Conservation (phyloP, 805 yeast species). For the Diddensiella transvaalensis region DNA sequence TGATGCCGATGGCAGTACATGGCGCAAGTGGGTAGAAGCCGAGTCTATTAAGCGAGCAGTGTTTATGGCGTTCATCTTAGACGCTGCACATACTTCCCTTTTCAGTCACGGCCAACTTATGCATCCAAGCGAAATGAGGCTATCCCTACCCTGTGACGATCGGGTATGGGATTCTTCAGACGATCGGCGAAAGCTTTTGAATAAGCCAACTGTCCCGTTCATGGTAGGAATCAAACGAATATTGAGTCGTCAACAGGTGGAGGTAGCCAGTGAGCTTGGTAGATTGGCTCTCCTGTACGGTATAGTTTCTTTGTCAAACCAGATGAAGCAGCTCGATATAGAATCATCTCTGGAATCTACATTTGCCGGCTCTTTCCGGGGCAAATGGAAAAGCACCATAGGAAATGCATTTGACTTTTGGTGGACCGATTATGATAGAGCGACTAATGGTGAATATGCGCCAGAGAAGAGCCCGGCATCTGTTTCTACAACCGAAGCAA, state of each 20-base stretch:
- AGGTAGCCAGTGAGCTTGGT: constrained; percentile 54
- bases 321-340: constrained; percentile 65
- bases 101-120: constrained; percentile 66
- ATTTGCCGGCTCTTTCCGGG: constrained; percentile 32
- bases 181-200: constrained; percentile 22
- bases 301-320: constrained; percentile 58
- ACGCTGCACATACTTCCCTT: constrained; percentile 70
- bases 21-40: constrained; percentile 68
- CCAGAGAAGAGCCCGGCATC: background rate
- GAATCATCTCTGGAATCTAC: constrained; percentile 46
- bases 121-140: constrained; percentile 55
- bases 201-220: constrained; percentile 39
- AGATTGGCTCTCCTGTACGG: constrained; percentile 66
- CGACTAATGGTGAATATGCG: background rate
- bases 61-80: constrained; percentile 75
- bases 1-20: constrained; percentile 34
- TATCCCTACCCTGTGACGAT: constrained; percentile 62
- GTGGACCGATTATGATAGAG: constrained; percentile 35
- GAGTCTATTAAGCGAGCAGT: constrained; percentile 77
- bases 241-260: constrained; percentile 46
- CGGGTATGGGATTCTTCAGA: constrained; percentile 46
- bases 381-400: constrained; percentile 65
- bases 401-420: constrained; percentile 67
- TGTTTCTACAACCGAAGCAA: constrained; percentile 12
- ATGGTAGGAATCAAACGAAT: constrained; percentile 53